These are phyloP conservation scores for Coprinopsis sp. DNA, from an alignment of 768 basidiomycete species.

Conservation along the genomic window DNA sequence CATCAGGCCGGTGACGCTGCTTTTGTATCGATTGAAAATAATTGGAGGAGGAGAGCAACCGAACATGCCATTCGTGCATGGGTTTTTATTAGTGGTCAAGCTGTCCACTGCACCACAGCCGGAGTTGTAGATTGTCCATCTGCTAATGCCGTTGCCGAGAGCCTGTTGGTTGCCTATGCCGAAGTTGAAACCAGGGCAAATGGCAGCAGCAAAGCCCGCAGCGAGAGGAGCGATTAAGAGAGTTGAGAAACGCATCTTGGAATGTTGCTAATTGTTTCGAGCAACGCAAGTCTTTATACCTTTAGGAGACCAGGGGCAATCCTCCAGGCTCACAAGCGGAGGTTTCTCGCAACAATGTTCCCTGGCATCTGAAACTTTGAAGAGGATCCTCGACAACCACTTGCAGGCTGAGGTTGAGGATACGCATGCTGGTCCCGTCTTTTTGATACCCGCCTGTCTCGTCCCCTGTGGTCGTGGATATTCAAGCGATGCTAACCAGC, in stretches of 20 bases:
- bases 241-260: no score
- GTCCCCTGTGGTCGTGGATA: no score
- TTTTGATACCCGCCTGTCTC: no score
- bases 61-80: conserved; percentile 26
- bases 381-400: no score
- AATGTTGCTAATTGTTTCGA: background rate
- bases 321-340: no score
- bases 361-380: no score
- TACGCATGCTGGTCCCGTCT: no score
- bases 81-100: conserved; percentile 24
- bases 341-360: no score
- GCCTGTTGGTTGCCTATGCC: conserved; percentile 22
- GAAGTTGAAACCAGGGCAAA: conserved; percentile 25
- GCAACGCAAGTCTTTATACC: conserved; percentile 6
- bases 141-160: conserved; percentile 16
- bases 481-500: no score
- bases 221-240: no score
- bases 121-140: conserved; percentile 22
- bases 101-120: conserved; percentile 24
- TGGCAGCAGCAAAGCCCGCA: conserved; percentile 10
- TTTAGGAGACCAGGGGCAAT: no score
- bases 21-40: conserved; percentile 23
- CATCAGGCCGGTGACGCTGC: conserved; percentile 18
- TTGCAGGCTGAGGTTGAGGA: no score
- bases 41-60: conserved; percentile 25